Conservation (phyloP, 257 asterid genomes). For the Marsdenia floribunda region DNA sequence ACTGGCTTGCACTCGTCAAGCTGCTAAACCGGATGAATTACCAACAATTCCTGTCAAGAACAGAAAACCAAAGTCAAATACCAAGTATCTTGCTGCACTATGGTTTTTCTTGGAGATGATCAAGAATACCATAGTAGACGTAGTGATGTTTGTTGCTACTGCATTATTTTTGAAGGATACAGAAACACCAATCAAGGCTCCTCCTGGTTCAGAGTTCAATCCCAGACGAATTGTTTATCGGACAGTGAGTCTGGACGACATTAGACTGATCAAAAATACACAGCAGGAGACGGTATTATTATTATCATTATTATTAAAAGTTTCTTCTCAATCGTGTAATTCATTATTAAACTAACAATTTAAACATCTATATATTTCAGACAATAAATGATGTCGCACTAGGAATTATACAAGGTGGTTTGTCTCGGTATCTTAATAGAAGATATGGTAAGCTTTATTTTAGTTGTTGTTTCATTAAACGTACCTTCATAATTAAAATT, state of each 20-base stretch:
- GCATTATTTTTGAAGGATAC: constrained; percentile 33
- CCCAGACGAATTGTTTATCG: constrained; percentile 26
- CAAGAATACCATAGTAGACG: constrained; percentile 25
- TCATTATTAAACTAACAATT: too few relatives aligned
- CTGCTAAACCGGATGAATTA: constrained; percentile 19
- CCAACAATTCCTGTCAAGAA: constrained; percentile 23
- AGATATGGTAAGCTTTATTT: constrained; percentile 26
- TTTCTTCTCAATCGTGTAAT: too few relatives aligned
- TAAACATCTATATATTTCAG: constrained; percentile 7
- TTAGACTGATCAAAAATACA: constrained; percentile 24
- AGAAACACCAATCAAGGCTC: constrained; percentile 23
- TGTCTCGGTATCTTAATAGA: constrained; percentile 34
- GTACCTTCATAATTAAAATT: too few relatives aligned
- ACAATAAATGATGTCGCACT: constrained; percentile 38
- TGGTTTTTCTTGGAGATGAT: constrained; percentile 18
- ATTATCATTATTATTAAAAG: too few relatives aligned
- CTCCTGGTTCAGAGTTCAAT: constrained; percentile 17
- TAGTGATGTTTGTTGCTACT: constrained; percentile 27
- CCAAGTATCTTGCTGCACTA: not conserved
- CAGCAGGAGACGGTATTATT: constrained; percentile 18
- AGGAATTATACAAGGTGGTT: constrained; percentile 36
- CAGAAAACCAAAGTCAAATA: not conserved
- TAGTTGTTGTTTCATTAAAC: too few relatives aligned
- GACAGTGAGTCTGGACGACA: constrained; percentile 23
- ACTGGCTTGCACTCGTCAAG: constrained; percentile 32